Conservation (phyloP, 345 rosid species). For the Dipteronia sinensis region DNA sequence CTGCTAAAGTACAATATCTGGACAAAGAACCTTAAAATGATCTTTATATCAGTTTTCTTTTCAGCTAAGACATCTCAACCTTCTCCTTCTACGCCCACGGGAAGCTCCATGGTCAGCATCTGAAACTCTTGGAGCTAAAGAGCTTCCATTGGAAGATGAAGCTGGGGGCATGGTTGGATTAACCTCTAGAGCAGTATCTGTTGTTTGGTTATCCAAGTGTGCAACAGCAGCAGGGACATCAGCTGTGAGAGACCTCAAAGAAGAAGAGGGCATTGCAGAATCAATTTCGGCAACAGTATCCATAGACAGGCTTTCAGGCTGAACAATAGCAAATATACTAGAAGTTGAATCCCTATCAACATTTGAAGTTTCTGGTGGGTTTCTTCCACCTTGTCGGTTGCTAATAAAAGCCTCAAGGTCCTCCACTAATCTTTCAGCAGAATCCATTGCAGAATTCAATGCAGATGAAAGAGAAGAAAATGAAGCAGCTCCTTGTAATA, state of each 20-base stretch:
- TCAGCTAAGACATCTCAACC: constrained; percentile 35
- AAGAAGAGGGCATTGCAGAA: constrained; percentile 15
- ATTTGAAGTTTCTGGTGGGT: constrained; percentile 25
- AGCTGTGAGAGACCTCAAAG: constrained; percentile 23
- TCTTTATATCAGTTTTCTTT: background rate
- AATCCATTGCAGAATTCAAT: constrained; percentile 42
- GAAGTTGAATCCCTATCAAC: constrained; percentile 32
- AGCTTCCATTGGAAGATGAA: constrained; percentile 53
- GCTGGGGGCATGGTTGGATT: constrained; percentile 37
- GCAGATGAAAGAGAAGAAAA: constrained; percentile 39
- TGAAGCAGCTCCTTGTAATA: constrained; percentile 36
- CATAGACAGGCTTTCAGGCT: constrained; percentile 23
- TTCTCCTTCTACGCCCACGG: constrained; percentile 53
- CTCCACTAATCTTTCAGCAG: constrained; percentile 37
- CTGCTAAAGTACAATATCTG: background rate
- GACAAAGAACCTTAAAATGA: background rate
- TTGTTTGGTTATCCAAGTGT: constrained; percentile 28
- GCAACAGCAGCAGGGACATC: constrained; percentile 22
- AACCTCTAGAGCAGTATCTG: constrained; percentile 34
- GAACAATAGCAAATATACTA: constrained; percentile 13
- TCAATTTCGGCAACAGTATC: constrained; percentile 27
- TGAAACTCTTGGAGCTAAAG: constrained; percentile 30
- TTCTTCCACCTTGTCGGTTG: constrained; percentile 30
- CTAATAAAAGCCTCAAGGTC: constrained; percentile 42
- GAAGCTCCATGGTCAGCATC: constrained; percentile 39